These are phyloP conservation scores for Purshia tridentata DNA, from an alignment of 306 rosid genomes.

Conservation along the genomic window DNA sequence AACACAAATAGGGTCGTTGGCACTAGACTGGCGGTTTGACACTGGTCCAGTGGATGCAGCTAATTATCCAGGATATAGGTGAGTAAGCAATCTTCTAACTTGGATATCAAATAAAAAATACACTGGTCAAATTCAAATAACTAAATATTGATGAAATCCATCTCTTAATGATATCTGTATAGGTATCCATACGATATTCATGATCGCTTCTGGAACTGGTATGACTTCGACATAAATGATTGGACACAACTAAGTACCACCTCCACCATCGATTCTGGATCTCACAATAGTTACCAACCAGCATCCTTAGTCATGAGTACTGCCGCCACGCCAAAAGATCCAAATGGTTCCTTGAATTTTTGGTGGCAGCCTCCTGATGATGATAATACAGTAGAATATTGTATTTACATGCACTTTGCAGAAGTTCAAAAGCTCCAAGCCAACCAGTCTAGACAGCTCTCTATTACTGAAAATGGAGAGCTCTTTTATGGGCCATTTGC, in stretches of 20 bases:
- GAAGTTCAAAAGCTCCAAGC: conserved; percentile 11
- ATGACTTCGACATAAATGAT: neutral
- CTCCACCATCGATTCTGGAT: neutral
- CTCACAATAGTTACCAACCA: neutral
- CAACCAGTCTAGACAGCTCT: conserved; percentile 11
- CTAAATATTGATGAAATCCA: no score
- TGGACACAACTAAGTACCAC: conserved; percentile 17
- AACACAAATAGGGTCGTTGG: neutral
- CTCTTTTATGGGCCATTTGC: neutral
- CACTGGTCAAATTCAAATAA: no score
- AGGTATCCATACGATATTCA: conserved; percentile 23
- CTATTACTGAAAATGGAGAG: conserved; percentile 28
- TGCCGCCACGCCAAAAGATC: conserved; percentile 28
- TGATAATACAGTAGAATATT: conserved; percentile 5
- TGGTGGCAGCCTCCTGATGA: neutral
- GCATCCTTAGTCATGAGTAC: conserved; percentile 43
- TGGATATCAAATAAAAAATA: no score
- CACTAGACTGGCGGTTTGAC: neutral
- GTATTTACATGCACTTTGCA: conserved; percentile 23
- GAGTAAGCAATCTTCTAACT: no score
- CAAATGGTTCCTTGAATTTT: conserved; percentile 12
- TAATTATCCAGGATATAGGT: no score
- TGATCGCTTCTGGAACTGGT: conserved; percentile 38
- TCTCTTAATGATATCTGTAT: no score
- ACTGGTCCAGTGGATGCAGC: neutral